Conservation (phyloP, 345 rosid species). For the Hypericum androsaemum region DNA sequence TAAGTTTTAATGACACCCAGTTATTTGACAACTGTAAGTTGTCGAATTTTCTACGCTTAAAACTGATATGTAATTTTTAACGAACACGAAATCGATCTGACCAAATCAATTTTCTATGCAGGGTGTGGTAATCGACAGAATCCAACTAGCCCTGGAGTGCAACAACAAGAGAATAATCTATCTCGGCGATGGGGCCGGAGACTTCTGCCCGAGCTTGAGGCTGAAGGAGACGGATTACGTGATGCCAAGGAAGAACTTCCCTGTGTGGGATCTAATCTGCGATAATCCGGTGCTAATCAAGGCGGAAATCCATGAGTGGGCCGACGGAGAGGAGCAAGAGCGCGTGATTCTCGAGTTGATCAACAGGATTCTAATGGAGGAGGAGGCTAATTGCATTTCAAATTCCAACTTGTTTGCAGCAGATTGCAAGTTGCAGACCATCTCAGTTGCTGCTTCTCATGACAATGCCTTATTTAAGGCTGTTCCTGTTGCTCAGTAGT, state of each 20-base stretch:
- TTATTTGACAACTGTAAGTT: no score
- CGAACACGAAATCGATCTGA: neutral
- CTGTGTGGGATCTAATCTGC: conserved; percentile 13
- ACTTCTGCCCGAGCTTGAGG: conserved; percentile 16
- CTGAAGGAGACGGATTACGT: conserved; percentile 13
- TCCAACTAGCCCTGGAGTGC: conserved; percentile 4
- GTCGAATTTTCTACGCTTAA: no score
- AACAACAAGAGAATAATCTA: conserved; percentile 7
- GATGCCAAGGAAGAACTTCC: conserved; percentile 22
- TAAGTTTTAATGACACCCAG: no score
- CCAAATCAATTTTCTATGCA: neutral
- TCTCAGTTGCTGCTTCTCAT: neutral
- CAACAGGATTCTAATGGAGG: neutral
- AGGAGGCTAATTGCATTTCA: neutral
- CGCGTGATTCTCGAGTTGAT: conserved; percentile 4
- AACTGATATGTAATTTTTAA: neutral
- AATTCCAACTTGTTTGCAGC: conserved; percentile 3
- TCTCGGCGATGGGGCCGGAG: conserved; percentile 18
- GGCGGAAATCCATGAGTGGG: conserved; percentile 17
- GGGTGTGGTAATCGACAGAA: conserved; percentile 22
- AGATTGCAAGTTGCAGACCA: conserved; percentile 8
- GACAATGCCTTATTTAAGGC: conserved; percentile 1
- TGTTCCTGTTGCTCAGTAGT: conserved; percentile 5
- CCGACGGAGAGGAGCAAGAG: conserved; percentile 14
- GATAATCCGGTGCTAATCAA: conserved; percentile 9